Evolutionary conservation across 768 basidiomycete genomes (phyloP), one percentile per base, ranked within the genome.

Genomic region (Amyloporia xantha): DNA sequence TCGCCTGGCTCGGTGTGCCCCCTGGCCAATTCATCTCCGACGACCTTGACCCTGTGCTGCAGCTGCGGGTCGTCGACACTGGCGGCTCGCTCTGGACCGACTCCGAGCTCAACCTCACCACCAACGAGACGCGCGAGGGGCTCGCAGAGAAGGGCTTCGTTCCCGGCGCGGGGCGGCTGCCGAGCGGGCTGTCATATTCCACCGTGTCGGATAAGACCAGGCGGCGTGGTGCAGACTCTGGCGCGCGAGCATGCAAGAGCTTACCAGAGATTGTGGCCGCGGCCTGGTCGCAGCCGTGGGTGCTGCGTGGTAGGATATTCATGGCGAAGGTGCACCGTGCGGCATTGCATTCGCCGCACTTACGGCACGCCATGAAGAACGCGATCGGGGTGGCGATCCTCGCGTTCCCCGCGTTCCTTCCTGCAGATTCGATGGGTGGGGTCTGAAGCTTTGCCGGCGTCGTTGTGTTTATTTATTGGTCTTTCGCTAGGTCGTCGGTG

Each of bases 341-440:
- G 10, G 41, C 67, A 24, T 54, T 66, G 49, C 69, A 69, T 54
- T 76, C 75, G 12, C 61, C 64, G 17, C 73, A 75, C 54, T 52
- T 76, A 25, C 60, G 63, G 26, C 75, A 77, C 57, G 74, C 73
- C 1, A 38, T 71, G 23, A 77, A 77, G 54, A 74, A 73, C 51
- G 70, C 71, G 10, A 59, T 62, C 2, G 74, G 76, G 4, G 69
- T 77, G 5, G 63, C 68, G 10, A 46, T 73, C 23, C 51, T 77
- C 23, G 66, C 65, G 24, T 60, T 72, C 27, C 71, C 74, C 2
- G 73, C 71, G 5, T 77, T 75, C 54, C 47, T 75, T 37, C 67
- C 74, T 6, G 49, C 49, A 12, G 54, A 56, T 20, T 65, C 67
- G 4, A 28, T 57, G 38, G 70, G 73, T 73, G 46, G 28, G 61